Base-by-base conservation (phyloP, 2,329 filamentous ascomycete species). In the Epichloe sibirici region DNA sequence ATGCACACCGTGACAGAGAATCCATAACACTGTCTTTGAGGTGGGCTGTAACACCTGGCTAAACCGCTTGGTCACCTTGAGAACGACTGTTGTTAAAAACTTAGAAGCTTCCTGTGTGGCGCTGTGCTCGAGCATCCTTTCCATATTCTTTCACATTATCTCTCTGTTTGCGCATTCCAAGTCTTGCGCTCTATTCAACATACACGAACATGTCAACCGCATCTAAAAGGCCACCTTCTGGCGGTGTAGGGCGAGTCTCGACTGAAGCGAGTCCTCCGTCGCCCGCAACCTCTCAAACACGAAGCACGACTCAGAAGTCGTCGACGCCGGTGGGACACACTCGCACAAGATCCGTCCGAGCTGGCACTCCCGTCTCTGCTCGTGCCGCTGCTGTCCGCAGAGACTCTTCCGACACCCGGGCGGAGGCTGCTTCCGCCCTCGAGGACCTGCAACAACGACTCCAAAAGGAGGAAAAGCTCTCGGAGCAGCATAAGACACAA, bases 381-480 rank as follows among this genome's bases (percentile, higher is more conserved):
- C 83, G 87, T 61, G 83, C 83, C 51, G 82, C 85, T 51, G 81
- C 81, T 45, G 78, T 79, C 58, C 80, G 85, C 58, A 78, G 76
- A 57, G 69, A 74, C 56, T 72, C 72, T 47, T 78, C 89, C 57
- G 86, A 90, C 49, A 83, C 83, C 56, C 83, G 86, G 59, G 89
- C 88, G 17, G 89, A 93, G 68, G 84, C 86, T 56, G 76, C 88
- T 43, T 84, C 87, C 15, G 73, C 87, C 53, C 77, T 95, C 54
- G 88, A 94, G 57, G 90, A 96, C 58, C 73, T 96, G 54, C 90
- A 89, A 69, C 83, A 89, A 58, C 83, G 88, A 53, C 75, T 96
- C 49, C 80, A 87, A 62, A 88, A 85, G 67, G 86, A 90, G 23
- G 91, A 96, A 69, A 78, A 75, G 48, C 74, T 80, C 40, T 86